These are phyloP conservation scores for Chlorencoelia australis DNA, from an alignment of 2,329 filamentous ascomycete genomes.

Conservation along the genomic window DNA sequence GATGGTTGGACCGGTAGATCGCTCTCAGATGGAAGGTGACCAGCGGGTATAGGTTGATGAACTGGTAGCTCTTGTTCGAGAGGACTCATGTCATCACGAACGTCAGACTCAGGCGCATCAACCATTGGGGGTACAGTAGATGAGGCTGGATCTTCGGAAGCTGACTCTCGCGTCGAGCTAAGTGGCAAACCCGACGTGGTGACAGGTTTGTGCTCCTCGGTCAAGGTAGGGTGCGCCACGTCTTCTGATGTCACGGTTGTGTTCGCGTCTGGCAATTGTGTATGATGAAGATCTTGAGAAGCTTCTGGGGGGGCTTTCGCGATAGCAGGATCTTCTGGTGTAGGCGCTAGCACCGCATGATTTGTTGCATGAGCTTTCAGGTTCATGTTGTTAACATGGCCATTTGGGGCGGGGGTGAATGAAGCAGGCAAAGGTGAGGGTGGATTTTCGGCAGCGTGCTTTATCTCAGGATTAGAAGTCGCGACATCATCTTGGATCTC, in stretches of 20 bases:
- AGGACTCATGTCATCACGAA: slow-evolving; percentile 17
- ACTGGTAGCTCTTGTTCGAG: slow-evolving; percentile 4
- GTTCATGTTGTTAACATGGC: background rate
- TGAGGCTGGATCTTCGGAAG: slow-evolving; percentile 15
- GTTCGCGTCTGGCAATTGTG: slow-evolving; percentile 8
- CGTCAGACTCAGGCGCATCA: slow-evolving; percentile 25
- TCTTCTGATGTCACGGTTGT: slow-evolving; percentile 9
- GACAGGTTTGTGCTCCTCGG: background rate
- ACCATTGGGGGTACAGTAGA: slow-evolving; percentile 24
- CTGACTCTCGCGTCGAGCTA: slow-evolving; percentile 17
- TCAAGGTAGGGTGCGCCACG: background rate
- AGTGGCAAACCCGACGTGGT: slow-evolving; percentile 5
- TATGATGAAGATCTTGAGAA: too few species aligned
- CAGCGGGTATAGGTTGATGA: background rate
- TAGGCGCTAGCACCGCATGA: background rate
- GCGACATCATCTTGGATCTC: slow-evolving; percentile 13
- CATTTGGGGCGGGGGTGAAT: background rate
- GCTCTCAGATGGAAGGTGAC: too few species aligned
- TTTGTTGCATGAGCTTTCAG: background rate
- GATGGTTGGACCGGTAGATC: too few species aligned
- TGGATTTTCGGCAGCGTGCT: background rate
- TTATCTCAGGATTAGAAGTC: slow-evolving; percentile 2
- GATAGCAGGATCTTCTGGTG: slow-evolving; percentile 3
- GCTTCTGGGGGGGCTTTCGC: slow-evolving; percentile 3
- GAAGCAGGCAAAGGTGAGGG: background rate